Percentiles rank a stretch among this genome's conserved stretches.
Conservation (phyloP, 148 eudicot species). For the Spergularia bocconei region DNA sequence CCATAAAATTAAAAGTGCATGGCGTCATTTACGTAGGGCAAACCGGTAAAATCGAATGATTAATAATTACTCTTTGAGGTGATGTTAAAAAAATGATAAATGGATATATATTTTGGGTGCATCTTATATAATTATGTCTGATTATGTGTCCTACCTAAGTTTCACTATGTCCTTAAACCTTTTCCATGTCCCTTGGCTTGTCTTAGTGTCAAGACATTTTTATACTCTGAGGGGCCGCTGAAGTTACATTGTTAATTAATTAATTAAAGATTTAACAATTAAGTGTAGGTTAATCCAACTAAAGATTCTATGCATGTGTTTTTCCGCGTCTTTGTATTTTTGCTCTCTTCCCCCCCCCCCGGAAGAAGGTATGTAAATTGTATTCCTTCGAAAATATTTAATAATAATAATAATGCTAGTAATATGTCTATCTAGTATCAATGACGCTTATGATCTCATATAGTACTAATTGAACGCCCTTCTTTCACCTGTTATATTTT, state of each 20-base stretch:
- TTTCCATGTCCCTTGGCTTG: conserved; percentile 22
- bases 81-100: conserved; percentile 1
- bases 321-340: not conserved
- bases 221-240: not conserved
- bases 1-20: too few relatives aligned
- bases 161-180: not conserved
- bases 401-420: too few relatives aligned
- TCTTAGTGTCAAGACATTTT: conserved; percentile 25
- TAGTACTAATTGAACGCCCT: too few relatives aligned
- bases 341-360: too few relatives aligned
- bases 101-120: conserved; percentile 16
- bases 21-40: too few relatives aligned
- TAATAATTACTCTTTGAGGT: not conserved
- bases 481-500: too few relatives aligned
- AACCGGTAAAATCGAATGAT: not conserved
- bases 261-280: not conserved
- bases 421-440: too few relatives aligned
- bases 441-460: too few relatives aligned
- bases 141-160: conserved; percentile 31
- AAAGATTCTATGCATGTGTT: not conserved
- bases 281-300: not conserved
- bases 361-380: too few relatives aligned
- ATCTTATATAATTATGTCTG: conserved; percentile 17
- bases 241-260: not conserved
- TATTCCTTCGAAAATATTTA: too few relatives aligned